A percentile compares a stretch with the other conserved stretches of the same genome.
Conservation (phyloP, 139 green algal species). For the Micractinium sp. region DNA sequence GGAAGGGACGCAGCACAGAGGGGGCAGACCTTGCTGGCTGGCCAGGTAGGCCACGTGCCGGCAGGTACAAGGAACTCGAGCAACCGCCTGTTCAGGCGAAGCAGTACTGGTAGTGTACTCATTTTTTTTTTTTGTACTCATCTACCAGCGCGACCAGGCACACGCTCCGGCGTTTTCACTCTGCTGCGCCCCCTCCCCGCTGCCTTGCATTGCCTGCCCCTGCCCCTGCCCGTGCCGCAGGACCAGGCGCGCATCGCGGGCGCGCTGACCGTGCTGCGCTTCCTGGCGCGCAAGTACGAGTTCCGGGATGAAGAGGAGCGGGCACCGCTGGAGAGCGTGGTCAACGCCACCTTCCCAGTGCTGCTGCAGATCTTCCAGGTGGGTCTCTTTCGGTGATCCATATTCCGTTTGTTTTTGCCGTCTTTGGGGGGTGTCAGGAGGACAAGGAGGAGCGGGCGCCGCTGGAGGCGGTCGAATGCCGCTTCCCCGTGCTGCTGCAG, state of each 20-base stretch:
- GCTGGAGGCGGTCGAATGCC: conserved; percentile 53
- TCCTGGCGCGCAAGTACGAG: conserved; percentile 96
- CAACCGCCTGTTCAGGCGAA: no score
- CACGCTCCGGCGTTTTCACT: no score
- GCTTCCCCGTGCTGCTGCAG: conserved; percentile 84
- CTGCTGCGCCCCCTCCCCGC: no score
- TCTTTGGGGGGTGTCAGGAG: background rate
- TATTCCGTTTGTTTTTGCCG: background rate
- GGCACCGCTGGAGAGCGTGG: conserved; percentile 51
- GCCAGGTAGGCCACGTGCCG: no score
- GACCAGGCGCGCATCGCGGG: conserved; percentile 83
- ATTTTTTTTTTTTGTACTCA: no score
- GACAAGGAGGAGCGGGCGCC: conserved; percentile 75
- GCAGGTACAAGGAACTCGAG: no score
- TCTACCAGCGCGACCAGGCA: no score
- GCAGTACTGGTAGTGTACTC: no score
- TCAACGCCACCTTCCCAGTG: conserved; percentile 77
- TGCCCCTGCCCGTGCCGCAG: conserved; percentile 1
- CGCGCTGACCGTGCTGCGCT: conserved; percentile 80
- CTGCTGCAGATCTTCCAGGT: conserved; percentile 82
- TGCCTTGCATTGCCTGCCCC: background rate
- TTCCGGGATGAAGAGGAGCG: conserved; percentile 89
- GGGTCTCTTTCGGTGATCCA: background rate
- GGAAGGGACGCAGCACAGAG: background rate
- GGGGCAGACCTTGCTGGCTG: no score